These are phyloP conservation scores for Lanmaoa pseudosensibilis DNA, from an alignment of 768 basidiomycete species.

Conservation along the genomic window DNA sequence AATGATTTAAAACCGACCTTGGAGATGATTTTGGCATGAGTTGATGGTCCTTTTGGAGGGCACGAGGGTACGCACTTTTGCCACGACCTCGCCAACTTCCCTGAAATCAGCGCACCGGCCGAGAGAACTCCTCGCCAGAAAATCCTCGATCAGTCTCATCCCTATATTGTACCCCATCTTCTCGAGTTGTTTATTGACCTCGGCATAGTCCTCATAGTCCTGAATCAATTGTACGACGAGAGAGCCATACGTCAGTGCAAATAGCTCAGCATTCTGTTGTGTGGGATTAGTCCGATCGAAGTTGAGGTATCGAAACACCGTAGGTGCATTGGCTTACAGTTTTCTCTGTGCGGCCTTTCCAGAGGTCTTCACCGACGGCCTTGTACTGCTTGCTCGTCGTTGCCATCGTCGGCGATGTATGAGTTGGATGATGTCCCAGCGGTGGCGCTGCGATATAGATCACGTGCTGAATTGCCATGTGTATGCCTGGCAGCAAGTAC, in stretches of 20 bases:
- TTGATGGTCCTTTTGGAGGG: not conserved
- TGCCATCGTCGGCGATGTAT: conserved; percentile 48
- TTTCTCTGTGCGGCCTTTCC: conserved; percentile 94
- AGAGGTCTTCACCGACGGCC: conserved; percentile 88
- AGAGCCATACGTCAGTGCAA: conserved; percentile 95
- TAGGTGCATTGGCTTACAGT: conserved; percentile 56
- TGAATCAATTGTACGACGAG: conserved; percentile 98
- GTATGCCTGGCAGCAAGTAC: not conserved
- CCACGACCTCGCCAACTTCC: conserved; percentile 93
- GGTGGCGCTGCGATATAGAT: conserved; percentile 10
- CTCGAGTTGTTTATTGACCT: conserved; percentile 95
- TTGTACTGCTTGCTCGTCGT: conserved; percentile 83
- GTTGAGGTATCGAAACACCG: conserved; percentile 7
- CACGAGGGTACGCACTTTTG: conserved; percentile 62
- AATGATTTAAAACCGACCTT: conserved; percentile 99
- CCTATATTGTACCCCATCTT: conserved; percentile 99
- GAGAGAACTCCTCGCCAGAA: conserved; percentile 87
- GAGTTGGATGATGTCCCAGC: not conserved
- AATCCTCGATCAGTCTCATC: conserved; percentile 93
- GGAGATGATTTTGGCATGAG: not conserved
- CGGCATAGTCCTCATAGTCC: conserved; percentile 96
- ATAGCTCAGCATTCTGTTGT: conserved; percentile 90
- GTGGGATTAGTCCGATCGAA: conserved; percentile 20
- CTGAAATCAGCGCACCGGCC: conserved; percentile 92
- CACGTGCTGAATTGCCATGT: conserved; percentile 21